A percentile compares a stretch with the other conserved stretches of the same genome.
phyloP scores from a whole-genome alignment of 768 basidiomycete species.

The Boletus sensibilis region DNA sequence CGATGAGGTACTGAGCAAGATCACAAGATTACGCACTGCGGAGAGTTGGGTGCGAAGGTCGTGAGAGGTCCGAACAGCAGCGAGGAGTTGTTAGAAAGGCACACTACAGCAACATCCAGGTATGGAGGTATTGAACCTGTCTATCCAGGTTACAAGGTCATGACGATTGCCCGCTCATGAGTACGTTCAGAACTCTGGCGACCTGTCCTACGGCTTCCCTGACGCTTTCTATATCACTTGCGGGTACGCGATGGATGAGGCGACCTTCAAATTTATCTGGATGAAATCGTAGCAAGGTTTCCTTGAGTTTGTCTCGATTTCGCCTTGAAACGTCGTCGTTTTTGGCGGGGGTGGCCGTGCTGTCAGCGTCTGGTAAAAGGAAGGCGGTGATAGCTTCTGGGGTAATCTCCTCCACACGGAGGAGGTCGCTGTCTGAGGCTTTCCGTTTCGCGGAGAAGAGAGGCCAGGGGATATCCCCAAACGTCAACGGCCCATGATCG shows the following conservation, averaged over 20 bases:
- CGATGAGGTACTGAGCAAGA: neutral
- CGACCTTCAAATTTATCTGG: slow-evolving; percentile 83
- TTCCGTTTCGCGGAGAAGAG: slow-evolving; percentile 37
- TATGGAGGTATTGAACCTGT: neutral
- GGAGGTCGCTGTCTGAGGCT: slow-evolving; percentile 7
- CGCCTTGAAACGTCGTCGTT: slow-evolving; percentile 38
- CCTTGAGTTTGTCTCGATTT: slow-evolving; percentile 61
- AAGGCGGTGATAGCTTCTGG: slow-evolving; percentile 56
- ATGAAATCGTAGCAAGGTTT: slow-evolving; percentile 71
- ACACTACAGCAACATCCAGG: neutral
- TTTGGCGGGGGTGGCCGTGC: neutral
- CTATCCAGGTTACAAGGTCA: neutral
- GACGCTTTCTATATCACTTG: slow-evolving; percentile 48
- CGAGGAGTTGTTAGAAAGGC: neutral
- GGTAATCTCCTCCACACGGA: slow-evolving; percentile 51
- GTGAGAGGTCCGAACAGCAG: neutral
- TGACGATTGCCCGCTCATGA: slow-evolving; percentile 43
- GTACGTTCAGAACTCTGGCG: slow-evolving; percentile 53
- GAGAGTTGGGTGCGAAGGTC: neutral
- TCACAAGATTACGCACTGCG: too few relatives aligned
- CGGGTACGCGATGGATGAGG: slow-evolving; percentile 51
- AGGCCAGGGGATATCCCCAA: slow-evolving; percentile 76
- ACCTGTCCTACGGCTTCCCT: slow-evolving; percentile 63
- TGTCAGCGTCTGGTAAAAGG: slow-evolving; percentile 39
- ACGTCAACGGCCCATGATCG: slow-evolving; percentile 37